Evolutionary conservation across 148 eudicot species (phyloP).

Genomic region (Oxyria digyna): DNA sequence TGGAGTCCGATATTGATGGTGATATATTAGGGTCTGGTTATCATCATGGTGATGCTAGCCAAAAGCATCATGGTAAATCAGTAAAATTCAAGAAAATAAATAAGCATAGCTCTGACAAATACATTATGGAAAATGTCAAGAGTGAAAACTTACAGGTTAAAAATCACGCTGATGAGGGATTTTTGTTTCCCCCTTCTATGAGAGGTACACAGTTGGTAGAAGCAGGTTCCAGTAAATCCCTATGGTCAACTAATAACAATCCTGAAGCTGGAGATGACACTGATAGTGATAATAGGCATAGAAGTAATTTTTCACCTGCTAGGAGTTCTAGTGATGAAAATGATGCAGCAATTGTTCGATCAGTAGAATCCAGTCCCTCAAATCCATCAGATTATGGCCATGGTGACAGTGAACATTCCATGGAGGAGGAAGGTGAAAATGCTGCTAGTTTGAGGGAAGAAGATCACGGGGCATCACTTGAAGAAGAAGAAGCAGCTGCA

Average conservation of each 20-base stretch:
- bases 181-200: constrained; percentile 70
- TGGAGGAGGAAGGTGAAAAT: constrained; percentile 40
- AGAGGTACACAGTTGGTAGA: constrained; percentile 34
- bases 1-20: constrained; percentile 60
- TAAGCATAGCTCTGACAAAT: constrained; percentile 33
- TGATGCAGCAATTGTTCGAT: constrained; percentile 36
- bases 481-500: constrained; percentile 95
- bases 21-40: constrained; percentile 33
- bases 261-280: constrained; percentile 25
- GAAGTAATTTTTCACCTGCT: constrained; percentile 59
- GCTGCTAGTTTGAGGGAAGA: constrained; percentile 40
- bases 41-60: constrained; percentile 22
- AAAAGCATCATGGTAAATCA: constrained; percentile 23
- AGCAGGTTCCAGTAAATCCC: constrained; percentile 39
- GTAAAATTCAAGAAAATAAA: constrained; percentile 29
- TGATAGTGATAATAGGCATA: constrained; percentile 40
- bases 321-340: constrained; percentile 59
- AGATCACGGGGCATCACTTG: constrained; percentile 55
- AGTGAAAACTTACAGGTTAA: constrained; percentile 24
- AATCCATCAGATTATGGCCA: constrained; percentile 58
- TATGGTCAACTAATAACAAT: constrained; percentile 43
- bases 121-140: constrained; percentile 23
- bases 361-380: constrained; percentile 68
- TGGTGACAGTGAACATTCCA: constrained; percentile 41
- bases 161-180: constrained; percentile 49